Conservation (phyloP, 441 rosid genomes). For the Erodium moschatum region DNA sequence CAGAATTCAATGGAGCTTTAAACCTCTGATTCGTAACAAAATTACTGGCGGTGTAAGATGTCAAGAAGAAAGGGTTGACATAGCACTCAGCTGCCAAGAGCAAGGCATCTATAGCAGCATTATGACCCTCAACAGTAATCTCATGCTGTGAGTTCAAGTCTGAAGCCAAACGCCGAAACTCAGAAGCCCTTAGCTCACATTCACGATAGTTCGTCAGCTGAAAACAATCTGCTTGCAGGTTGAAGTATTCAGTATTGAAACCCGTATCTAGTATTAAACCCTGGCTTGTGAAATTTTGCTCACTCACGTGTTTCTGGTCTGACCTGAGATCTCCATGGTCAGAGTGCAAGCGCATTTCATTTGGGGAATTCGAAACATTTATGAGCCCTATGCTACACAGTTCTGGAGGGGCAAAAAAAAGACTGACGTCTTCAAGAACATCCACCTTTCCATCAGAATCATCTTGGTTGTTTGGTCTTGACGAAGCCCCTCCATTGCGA, state of each 20-base stretch:
- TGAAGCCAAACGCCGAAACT: conserved; percentile 64
- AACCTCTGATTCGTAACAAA: conserved; percentile 21
- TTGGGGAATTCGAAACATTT: conserved; percentile 30
- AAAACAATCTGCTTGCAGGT: conserved; percentile 59
- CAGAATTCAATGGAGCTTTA: conserved; percentile 25
- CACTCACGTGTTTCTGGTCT: conserved; percentile 31
- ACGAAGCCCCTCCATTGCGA: conserved; percentile 25
- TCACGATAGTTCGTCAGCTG: conserved; percentile 57
- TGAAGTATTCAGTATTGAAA: conserved; percentile 44
- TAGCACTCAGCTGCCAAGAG: conserved; percentile 88
- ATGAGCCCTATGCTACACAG: conserved; percentile 40
- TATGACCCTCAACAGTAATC: conserved; percentile 55
- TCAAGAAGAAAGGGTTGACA: conserved; percentile 71
- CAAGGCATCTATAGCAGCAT: conserved; percentile 77
- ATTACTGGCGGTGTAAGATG: conserved; percentile 37
- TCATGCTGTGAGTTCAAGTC: conserved; percentile 53
- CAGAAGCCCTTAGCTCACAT: conserved; percentile 75
- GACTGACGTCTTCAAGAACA: conserved; percentile 43
- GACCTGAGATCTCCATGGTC: conserved; percentile 30
- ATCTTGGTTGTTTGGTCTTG: conserved; percentile 35
- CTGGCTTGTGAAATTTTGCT: conserved; percentile 27
- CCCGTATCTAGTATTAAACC: conserved; percentile 49
- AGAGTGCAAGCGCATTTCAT: conserved; percentile 27
- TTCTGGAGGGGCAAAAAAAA: conserved; percentile 63
- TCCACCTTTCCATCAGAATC: conserved; percentile 54